phyloP scores from a whole-genome alignment of 2,329 filamentous ascomycete species.

The Colletotrichum musicola region DNA sequence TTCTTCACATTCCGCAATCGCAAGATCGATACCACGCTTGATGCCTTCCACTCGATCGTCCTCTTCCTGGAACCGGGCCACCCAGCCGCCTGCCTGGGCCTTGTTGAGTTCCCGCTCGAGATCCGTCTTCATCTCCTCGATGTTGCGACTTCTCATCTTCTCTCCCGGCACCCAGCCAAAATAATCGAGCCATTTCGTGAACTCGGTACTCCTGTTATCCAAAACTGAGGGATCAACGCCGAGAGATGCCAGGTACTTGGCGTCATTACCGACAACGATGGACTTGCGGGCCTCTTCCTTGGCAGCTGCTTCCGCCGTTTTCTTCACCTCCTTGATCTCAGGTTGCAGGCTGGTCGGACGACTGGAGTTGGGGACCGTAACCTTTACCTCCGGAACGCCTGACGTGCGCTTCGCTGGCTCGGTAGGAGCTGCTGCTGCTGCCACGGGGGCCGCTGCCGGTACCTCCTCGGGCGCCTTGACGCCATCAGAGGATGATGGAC shows the following conservation, averaged over 20 bases:
- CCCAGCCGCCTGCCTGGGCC: conserved; percentile 92
- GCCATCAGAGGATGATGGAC: conserved; percentile 52
- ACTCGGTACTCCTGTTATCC: conserved; percentile 81
- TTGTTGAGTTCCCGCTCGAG: conserved; percentile 90
- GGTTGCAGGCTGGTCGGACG: conserved; percentile 55
- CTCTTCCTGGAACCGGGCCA: conserved; percentile 85
- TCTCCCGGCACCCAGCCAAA: conserved; percentile 88
- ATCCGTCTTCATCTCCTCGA: conserved; percentile 85
- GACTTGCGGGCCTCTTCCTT: conserved; percentile 70
- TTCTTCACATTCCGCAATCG: conserved; percentile 96
- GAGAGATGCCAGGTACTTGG: conserved; percentile 81
- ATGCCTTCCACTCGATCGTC: conserved; percentile 92
- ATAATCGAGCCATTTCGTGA: conserved; percentile 85
- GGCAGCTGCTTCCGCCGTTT: conserved; percentile 43
- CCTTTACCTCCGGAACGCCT: conserved; percentile 68
- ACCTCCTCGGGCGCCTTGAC: conserved; percentile 49
- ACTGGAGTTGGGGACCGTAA: conserved; percentile 63
- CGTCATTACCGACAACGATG: conserved; percentile 78
- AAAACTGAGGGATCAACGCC: conserved; percentile 84
- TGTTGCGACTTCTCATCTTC: conserved; percentile 78
- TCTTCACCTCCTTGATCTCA: conserved; percentile 50
- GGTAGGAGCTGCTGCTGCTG: conserved; percentile 42
- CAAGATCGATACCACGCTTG: conserved; percentile 85
- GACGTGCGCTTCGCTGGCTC: conserved; percentile 50
- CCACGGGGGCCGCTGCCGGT: conserved; percentile 43